Evolutionary conservation across 129 eudicot species (phyloP).

Genomic region (Tagetes erecta): DNA sequence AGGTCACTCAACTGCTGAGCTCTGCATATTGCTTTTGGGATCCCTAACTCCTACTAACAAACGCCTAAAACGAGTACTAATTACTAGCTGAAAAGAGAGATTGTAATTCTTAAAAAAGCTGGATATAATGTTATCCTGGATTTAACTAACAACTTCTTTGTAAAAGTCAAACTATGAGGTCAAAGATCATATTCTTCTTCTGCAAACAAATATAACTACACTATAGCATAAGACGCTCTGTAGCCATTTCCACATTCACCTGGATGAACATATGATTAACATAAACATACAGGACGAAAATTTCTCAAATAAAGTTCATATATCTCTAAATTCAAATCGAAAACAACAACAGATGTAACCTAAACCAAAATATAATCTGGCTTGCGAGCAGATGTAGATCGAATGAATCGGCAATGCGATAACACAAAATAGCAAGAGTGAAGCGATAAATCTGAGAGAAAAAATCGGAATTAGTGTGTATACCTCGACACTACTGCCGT

Average conservation of each 20-base stretch:
- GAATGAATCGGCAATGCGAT: conserved; percentile 17
- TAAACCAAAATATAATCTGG: conserved; percentile 5
- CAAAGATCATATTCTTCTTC: neutral
- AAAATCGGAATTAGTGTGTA: neutral
- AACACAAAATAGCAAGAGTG: neutral
- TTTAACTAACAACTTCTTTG: neutral
- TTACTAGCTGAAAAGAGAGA: neutral
- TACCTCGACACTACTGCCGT: conserved; percentile 79
- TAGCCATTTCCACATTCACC: neutral
- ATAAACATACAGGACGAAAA: neutral
- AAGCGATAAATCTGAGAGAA: conserved; percentile 13
- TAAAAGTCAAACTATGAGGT: conserved; percentile 15
- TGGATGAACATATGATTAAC: neutral
- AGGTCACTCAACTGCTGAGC: neutral
- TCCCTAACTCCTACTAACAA: neutral
- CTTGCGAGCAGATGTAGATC: neutral
- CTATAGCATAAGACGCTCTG: neutral
- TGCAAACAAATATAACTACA: conserved; percentile 7
- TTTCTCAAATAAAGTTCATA: neutral
- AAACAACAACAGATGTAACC: neutral
- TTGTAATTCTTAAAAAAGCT: neutral
- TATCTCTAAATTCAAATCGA: conserved; percentile 12
- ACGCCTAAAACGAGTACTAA: neutral
- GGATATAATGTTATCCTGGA: no score
- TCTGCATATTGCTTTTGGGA: neutral